Base-by-base conservation (phyloP, 2,329 filamentous ascomycete genomes). In the Pseudogymnoascus sp. region DNA sequence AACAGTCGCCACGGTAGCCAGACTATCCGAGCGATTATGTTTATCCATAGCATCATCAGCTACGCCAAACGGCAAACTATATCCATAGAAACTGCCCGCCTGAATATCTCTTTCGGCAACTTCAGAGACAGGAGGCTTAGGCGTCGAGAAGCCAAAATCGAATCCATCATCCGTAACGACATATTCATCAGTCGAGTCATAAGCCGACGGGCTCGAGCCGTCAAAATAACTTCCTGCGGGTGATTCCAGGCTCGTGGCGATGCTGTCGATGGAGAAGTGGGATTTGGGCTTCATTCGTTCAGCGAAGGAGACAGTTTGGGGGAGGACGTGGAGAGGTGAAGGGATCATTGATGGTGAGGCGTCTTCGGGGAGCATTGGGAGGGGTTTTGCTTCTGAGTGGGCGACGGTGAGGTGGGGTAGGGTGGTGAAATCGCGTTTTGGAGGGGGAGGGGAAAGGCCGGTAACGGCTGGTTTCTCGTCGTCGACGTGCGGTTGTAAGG, bases 181-280 rank as follows among this genome's bases (percentile, higher is more conserved):
- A 5, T 47, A 58, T 21, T 61, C 67, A 40, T 65, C 63, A 21
- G 64, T 63, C 5, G 61, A 64, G 21, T 68, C 64, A 10, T 59
- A 64, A 3, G 63, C 58, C n/a, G 66, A 67, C n/a, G 64, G 58
- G 1, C 57, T 64, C 3, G 29, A 66, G 63, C 47, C 61, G 36
- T 60, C 64, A 31, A 70, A 71, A 13, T 67, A 60, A 60, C 65
- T 68, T 1, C 67, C 66, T 0, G 65, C 65, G 10, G 69, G 68
- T 4, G 69, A 70, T 6, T 64, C 64, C 15, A 66, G 50, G n/a
- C 62, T 54, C 11, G 67, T 68, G 2, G 68, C 66, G n/a, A 69
- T 64, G 3, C 68, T 72, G 13, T 68, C 70, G 3, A 63, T 66
- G 1, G 70, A 72, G 60, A 72, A 71, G 58, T 70, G 70, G 3